A percentile compares a stretch with the other conserved stretches of the same genome.
Conservation (phyloP, 2,329 filamentous ascomycete species). For the Diplodia scrobiculata region DNA sequence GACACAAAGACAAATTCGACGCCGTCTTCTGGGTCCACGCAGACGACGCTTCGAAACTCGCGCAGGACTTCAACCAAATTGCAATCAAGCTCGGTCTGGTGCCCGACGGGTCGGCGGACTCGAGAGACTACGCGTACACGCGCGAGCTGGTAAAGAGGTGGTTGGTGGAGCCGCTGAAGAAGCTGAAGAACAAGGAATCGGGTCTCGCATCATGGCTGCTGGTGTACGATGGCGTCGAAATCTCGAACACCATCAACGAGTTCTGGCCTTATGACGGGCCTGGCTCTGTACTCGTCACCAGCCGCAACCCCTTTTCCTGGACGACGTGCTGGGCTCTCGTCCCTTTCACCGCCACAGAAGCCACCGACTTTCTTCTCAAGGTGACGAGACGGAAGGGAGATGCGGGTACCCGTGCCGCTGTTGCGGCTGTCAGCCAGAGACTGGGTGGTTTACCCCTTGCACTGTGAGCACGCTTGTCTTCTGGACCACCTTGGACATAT, state of each 20-base stretch:
- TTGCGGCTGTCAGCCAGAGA: slow-evolving; percentile 18
- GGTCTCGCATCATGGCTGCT: too few relatives aligned
- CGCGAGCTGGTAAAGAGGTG: slow-evolving; percentile 29
- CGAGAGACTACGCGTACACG: slow-evolving; percentile 23
- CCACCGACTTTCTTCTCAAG: background rate
- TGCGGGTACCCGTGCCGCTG: background rate
- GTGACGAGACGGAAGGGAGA: background rate
- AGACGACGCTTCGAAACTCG: slow-evolving; percentile 26
- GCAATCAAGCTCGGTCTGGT: slow-evolving; percentile 26
- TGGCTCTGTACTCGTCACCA: slow-evolving; percentile 32
- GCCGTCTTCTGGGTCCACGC: slow-evolving; percentile 32
- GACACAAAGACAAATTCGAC: too few relatives aligned
- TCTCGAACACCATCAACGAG: slow-evolving; percentile 21
- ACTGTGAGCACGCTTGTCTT: too few relatives aligned
- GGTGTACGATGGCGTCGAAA: slow-evolving; percentile 30
- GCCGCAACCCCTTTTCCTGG: slow-evolving; percentile 25
- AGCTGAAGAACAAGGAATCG: too few relatives aligned
- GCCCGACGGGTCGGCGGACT: slow-evolving; percentile 27
- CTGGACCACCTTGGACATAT: too few relatives aligned
- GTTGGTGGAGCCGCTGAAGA: slow-evolving; percentile 30
- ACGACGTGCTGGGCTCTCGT: background rate
- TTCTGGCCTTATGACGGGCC: slow-evolving; percentile 30
- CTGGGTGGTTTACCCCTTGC: slow-evolving; percentile 33
- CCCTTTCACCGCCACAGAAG: background rate
- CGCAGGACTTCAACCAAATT: slow-evolving; percentile 25